phyloP scores from a whole-genome alignment of 2,329 filamentous ascomycete genomes.

The Trichothecium roseum region DNA sequence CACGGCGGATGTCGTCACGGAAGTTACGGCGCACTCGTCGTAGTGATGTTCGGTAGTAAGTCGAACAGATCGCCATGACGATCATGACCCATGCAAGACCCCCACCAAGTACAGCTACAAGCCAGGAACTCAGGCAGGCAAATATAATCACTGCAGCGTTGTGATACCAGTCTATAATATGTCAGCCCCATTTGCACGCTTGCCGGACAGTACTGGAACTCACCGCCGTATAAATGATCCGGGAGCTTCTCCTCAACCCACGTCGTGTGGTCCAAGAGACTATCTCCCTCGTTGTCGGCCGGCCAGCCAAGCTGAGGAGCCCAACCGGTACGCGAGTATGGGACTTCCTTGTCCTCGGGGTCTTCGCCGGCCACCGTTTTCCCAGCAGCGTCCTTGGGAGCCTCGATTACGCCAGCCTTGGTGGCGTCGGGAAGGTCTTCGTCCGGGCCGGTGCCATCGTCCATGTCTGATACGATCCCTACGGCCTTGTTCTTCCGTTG shows the following conservation, averaged over 20 bases:
- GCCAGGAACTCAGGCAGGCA: slow-evolving; percentile 82
- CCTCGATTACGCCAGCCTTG: slow-evolving; percentile 56
- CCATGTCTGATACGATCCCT: slow-evolving; percentile 69
- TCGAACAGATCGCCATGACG: slow-evolving; percentile 83
- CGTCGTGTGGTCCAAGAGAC: slow-evolving; percentile 77
- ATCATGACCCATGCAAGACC: slow-evolving; percentile 89
- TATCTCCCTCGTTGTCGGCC: slow-evolving; percentile 50
- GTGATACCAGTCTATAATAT: slow-evolving; percentile 82
- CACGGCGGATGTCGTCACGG: slow-evolving; percentile 83
- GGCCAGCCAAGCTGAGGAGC: slow-evolving; percentile 73
- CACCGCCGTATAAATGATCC: slow-evolving; percentile 84
- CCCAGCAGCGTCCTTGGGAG: slow-evolving; percentile 37
- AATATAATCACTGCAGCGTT: slow-evolving; percentile 93
- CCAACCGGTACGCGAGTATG: slow-evolving; percentile 62
- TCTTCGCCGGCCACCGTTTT: slow-evolving; percentile 38
- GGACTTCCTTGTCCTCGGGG: slow-evolving; percentile 39
- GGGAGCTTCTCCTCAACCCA: slow-evolving; percentile 75
- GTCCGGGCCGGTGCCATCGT: slow-evolving; percentile 56
- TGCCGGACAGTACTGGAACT: slow-evolving; percentile 12
- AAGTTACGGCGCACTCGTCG: slow-evolving; percentile 92
- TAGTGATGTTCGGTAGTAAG: slow-evolving; percentile 93
- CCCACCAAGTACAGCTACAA: slow-evolving; percentile 79
- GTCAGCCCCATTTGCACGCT: slow-evolving; percentile 4
- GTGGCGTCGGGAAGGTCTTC: slow-evolving; percentile 71
- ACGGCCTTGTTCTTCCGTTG: slow-evolving; percentile 43